Evolutionary conservation across 129 eudicot species (phyloP), one percentile per base, ranked within the genome.

Genomic region (Dittrichia graveolens): DNA sequence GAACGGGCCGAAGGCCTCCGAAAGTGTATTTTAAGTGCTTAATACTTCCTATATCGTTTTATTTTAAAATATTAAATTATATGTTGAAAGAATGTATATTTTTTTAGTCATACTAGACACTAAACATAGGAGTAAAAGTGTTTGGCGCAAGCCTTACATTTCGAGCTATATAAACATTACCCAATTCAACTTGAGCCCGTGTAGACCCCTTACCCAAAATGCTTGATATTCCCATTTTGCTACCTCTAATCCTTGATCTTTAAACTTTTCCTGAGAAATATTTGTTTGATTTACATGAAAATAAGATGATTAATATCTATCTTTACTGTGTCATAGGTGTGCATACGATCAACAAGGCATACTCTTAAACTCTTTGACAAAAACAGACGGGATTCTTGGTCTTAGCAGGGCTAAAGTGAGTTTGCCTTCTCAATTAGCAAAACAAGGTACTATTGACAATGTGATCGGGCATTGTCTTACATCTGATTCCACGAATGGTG

Each of bases 301-400:
- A 43, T 46, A 9, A 37, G 0, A 24, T 24, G 31, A 24, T 24
- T 24, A 2, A 24, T 16, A 53, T 62, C 9, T 59, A 7, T 72
- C 8, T 43, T 46, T 81, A 49, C 16, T 71, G 60, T 73, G 71
- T 19, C 3, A 55, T 62, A 88, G 94, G 80, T 88, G 94, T 59
- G 95, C 90, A 34, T 85, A 88, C 78, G 95, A 88, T 80, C 94
- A 88, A 48, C 94, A 88, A 80, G 94, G 94, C 44, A 61, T 77
- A 72, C 84, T 88, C 75, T 66, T 88, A 67, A 83, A 85, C 43
- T 80, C 96, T 14, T 73, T 90, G 73, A 59, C 78, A 49, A 85
- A 79, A 77, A 87, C 91, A 39, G 96, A 90, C 62, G 96, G 96
- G 64, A 87, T 90, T 42, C 87, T 90, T 58, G 95, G 95, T 19